phyloP scores from a whole-genome alignment of 495 filamentous ascomycete genomes.

The Cercophora samala region DNA sequence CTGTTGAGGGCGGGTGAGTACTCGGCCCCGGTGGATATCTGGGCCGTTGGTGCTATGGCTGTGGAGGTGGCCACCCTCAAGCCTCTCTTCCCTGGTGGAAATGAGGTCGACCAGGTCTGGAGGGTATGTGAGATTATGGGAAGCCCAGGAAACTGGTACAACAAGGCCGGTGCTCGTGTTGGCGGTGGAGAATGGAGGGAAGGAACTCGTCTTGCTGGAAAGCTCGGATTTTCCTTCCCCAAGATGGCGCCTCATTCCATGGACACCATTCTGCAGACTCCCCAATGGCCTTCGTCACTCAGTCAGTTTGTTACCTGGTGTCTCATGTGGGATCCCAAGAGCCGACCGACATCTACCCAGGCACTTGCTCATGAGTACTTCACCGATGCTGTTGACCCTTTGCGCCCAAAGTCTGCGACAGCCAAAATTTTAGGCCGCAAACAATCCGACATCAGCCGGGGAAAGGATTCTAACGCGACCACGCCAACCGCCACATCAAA shows the following conservation, averaged over 20 bases:
- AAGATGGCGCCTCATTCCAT: slow-evolving; percentile 99
- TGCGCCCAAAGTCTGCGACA: slow-evolving; percentile 86
- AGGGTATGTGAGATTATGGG: slow-evolving; percentile 99
- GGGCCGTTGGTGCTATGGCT: slow-evolving; percentile 99
- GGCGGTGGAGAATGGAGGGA: slow-evolving; percentile 98
- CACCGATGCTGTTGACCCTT: slow-evolving; percentile 86
- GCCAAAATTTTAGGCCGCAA: slow-evolving; percentile 82
- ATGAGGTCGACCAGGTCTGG: slow-evolving; percentile 99
- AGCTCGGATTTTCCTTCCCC: slow-evolving; percentile 97
- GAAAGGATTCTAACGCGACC: slow-evolving; percentile 64
- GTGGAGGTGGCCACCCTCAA: slow-evolving; percentile 97
- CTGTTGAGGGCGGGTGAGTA: slow-evolving; percentile 93
- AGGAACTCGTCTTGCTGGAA: slow-evolving; percentile 84
- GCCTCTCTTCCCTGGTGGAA: slow-evolving; percentile 93
- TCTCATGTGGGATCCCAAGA: slow-evolving; percentile 98
- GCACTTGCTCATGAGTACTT: slow-evolving; percentile 95
- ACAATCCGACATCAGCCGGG: slow-evolving; percentile 68
- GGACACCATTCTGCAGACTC: slow-evolving; percentile 85
- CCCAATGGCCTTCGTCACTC: slow-evolving; percentile 87
- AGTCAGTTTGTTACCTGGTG: slow-evolving; percentile 97
- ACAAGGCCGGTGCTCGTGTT: slow-evolving; percentile 77
- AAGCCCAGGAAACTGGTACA: slow-evolving; percentile 97
- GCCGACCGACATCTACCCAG: slow-evolving; percentile 88
- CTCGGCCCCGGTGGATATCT: slow-evolving; percentile 97
- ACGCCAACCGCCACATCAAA: slow-evolving; percentile 66